These are phyloP conservation scores for Pythium rhizo-oryzae DNA, from an alignment of 352 stramenopile genomes.

Conservation along the genomic window DNA sequence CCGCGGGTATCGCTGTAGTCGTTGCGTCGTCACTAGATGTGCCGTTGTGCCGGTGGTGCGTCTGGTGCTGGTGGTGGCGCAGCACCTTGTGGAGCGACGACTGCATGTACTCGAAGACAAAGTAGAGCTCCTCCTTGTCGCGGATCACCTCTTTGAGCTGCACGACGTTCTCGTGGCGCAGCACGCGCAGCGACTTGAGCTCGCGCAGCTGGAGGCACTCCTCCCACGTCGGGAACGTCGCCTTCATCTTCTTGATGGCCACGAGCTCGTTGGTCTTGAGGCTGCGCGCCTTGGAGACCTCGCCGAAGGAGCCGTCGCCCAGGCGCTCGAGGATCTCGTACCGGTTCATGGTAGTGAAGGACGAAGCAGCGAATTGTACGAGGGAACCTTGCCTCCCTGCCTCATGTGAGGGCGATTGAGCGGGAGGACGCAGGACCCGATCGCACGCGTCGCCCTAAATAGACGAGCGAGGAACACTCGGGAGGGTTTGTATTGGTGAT, in stretches of 20 bases:
- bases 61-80: conserved; percentile 35
- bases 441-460: too few species aligned
- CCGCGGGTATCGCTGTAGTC: not conserved
- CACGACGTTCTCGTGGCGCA: conserved; percentile 86
- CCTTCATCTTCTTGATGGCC: conserved; percentile 88
- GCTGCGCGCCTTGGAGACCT: conserved; percentile 91
- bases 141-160: conserved; percentile 86
- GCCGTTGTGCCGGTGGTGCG: not conserved
- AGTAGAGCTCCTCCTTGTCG: conserved; percentile 88
- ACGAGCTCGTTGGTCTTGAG: conserved; percentile 91
- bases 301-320: conserved; percentile 94
- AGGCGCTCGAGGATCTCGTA: conserved; percentile 93
- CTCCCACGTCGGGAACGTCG: conserved; percentile 78
- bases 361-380: too few species aligned
- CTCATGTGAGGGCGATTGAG: too few species aligned
- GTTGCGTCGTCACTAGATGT: not conserved
- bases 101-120: conserved; percentile 90
- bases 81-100: conserved; percentile 80
- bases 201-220: conserved; percentile 83
- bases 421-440: too few species aligned
- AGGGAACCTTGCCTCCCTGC: too few species aligned
- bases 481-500: too few species aligned
- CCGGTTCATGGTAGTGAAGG: conserved; percentile 86
- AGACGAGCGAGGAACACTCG: too few species aligned
- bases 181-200: conserved; percentile 71